Percentiles rank a stretch among this genome's conserved stretches.
Evolutionary conservation across 108 stramenopile species (phyloP).

Genomic region (Seminavis robusta): DNA sequence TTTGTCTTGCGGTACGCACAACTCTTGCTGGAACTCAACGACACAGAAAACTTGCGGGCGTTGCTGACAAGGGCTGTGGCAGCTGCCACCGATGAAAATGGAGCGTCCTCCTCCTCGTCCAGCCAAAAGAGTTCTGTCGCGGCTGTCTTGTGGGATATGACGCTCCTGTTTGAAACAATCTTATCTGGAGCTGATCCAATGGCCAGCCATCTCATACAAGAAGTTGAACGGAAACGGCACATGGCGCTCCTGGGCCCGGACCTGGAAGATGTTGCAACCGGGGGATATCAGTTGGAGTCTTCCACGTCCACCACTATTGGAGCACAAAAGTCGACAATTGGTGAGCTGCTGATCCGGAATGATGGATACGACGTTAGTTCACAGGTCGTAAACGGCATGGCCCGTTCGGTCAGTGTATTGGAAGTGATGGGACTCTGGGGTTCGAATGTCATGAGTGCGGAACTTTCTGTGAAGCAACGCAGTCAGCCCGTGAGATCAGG

Average conservation of each 20-base stretch:
- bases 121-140: too few species aligned
- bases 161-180: conserved; percentile 76
- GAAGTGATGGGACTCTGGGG: conserved; percentile 79
- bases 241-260: conserved; percentile 72
- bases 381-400: conserved; percentile 72
- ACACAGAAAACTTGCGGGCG: conserved; percentile 76
- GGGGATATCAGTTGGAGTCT: conserved; percentile 43
- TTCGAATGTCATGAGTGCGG: conserved; percentile 16
- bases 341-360: conserved; percentile 71
- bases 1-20: conserved; percentile 79
- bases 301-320: too few species aligned
- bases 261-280: conserved; percentile 75
- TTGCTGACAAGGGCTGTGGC: conserved; percentile 76
- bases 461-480: conserved; percentile 5
- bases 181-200: conserved; percentile 43
- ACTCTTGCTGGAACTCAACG: conserved; percentile 78
- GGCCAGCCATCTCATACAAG: conserved; percentile 26
- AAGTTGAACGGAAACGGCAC: conserved; percentile 69
- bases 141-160: conserved; percentile 75
- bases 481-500: too few species aligned
- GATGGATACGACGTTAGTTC: conserved; percentile 82
- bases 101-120: too few species aligned
- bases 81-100: conserved; percentile 57
- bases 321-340: conserved; percentile 62
- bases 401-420: conserved; percentile 68